Percentiles rank a stretch among this genome's conserved stretches.
Evolutionary conservation across 768 basidiomycete genomes (phyloP).

Genomic region (Agrocybe praecox): DNA sequence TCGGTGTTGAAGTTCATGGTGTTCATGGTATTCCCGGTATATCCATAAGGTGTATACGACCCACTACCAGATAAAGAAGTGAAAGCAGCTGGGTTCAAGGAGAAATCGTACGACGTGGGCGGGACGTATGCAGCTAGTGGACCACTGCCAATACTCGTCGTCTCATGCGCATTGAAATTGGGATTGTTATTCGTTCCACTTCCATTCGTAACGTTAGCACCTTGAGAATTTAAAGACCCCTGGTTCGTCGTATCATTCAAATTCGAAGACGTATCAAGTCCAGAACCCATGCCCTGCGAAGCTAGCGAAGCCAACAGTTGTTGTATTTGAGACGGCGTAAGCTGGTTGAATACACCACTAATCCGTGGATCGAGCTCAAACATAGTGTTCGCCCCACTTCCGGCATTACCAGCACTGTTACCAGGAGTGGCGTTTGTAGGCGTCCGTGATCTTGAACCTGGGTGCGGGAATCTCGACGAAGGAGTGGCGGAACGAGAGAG

Average conservation of each 20-base stretch:
- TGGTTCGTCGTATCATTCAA: constrained; percentile 17
- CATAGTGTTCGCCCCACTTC: not conserved
- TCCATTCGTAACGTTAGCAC: no score
- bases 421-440: not conserved
- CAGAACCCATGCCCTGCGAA: constrained; percentile 28
- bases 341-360: constrained; percentile 52
- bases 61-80: not conserved
- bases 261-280: constrained; percentile 23
- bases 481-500: constrained; percentile 23
- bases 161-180: constrained; percentile 1
- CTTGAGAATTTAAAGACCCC: not conserved
- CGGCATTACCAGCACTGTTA: not conserved
- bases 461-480: constrained; percentile 16
- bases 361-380: constrained; percentile 46
- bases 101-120: constrained; percentile 37
- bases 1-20: not conserved
- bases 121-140: constrained; percentile 35
- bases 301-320: constrained; percentile 52
- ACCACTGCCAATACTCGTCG: constrained; percentile 13
- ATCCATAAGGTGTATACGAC: not conserved
- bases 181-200: no score
- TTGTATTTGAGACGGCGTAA: constrained; percentile 61
- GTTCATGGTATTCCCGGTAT: not conserved
- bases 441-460: not conserved
- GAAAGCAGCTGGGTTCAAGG: constrained; percentile 2